These are phyloP conservation scores for Suhomyces taliae DNA, from an alignment of 1,139 yeast genomes.

Conservation along the genomic window DNA sequence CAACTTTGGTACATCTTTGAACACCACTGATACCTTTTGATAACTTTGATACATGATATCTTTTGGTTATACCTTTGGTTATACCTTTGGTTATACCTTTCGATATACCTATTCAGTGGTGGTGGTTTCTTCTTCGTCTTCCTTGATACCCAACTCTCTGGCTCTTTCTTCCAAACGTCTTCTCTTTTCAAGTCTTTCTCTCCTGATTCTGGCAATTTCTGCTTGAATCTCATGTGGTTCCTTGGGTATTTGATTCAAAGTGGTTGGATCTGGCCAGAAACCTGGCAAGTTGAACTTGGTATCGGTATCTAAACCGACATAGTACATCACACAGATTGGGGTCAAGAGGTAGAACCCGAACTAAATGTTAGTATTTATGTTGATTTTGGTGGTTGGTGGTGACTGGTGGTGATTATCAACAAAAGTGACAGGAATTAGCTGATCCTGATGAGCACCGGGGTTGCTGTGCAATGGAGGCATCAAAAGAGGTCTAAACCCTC, in stretches of 20 bases:
- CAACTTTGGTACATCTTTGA: too few relatives aligned
- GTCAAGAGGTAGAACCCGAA: constrained; percentile 84
- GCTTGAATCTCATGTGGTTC: constrained; percentile 91
- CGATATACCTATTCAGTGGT: not conserved
- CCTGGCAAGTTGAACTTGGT: constrained; percentile 90
- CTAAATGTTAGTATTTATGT: constrained; percentile 26
- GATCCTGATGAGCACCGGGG: too few relatives aligned
- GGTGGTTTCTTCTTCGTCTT: constrained; percentile 25
- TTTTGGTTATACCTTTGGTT: not conserved
- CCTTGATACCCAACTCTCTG: constrained; percentile 60
- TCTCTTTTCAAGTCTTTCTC: constrained; percentile 73
- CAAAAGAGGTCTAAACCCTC: too few relatives aligned
- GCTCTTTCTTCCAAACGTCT: constrained; percentile 73
- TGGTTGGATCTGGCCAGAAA: constrained; percentile 95
- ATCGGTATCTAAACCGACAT: constrained; percentile 88
- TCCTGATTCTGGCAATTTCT: constrained; percentile 81
- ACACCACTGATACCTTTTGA: too few relatives aligned
- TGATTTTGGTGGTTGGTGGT: too few relatives aligned
- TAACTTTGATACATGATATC: too few relatives aligned
- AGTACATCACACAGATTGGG: constrained; percentile 88
- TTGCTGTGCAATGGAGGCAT: too few relatives aligned
- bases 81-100: not conserved
- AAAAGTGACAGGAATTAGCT: too few relatives aligned
- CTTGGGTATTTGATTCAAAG: constrained; percentile 86
- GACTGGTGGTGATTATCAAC: too few relatives aligned